These are phyloP conservation scores for Sicyos edulis DNA, from an alignment of 306 rosid genomes.

Conservation along the genomic window DNA sequence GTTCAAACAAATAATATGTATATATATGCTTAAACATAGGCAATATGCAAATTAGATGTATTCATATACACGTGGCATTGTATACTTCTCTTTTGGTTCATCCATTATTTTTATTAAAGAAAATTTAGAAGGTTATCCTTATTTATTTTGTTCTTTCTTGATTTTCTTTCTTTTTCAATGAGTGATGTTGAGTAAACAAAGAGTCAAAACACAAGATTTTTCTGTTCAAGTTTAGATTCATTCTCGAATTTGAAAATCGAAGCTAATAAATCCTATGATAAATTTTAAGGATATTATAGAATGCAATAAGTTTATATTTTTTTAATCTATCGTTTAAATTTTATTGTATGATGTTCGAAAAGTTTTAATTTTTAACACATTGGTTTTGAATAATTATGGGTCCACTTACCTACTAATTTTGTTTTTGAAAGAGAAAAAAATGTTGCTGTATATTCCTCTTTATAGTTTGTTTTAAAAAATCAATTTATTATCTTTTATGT, in stretches of 20 bases:
- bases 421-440: background rate
- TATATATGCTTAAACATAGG: too few species aligned
- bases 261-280: background rate
- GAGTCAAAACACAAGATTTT: background rate
- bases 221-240: background rate
- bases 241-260: background rate
- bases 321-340: background rate
- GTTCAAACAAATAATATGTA: too few species aligned
- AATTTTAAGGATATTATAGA: background rate
- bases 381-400: background rate
- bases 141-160: background rate
- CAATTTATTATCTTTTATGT: too few species aligned
- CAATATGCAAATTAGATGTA: too few species aligned
- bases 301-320: background rate
- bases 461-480: background rate
- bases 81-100: too few species aligned
- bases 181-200: conserved; percentile 11
- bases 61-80: too few species aligned
- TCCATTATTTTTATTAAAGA: background rate
- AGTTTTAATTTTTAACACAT: background rate
- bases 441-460: too few species aligned
- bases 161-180: too few species aligned
- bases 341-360: background rate
- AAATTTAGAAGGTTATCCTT: background rate
- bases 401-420: background rate